Evolutionary conservation across 176 grass and related monocot genomes (phyloP).

Genomic region (Puya raimondii): DNA sequence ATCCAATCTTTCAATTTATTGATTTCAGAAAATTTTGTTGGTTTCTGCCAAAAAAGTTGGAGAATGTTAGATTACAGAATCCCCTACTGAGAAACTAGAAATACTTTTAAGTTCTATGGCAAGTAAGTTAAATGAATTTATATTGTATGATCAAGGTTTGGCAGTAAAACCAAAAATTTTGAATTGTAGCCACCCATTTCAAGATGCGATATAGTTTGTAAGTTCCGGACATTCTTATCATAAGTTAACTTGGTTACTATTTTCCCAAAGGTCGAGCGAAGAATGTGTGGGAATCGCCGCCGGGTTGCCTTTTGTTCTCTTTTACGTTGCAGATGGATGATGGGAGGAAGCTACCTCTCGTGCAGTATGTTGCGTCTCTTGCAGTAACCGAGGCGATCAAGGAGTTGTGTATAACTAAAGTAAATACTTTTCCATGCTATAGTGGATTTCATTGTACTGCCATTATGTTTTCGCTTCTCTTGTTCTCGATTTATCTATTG

Average conservation of each 20-base stretch:
- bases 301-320: slow-evolving; percentile 88
- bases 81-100: too few relatives aligned
- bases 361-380: slow-evolving; percentile 93
- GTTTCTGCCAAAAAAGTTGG: background rate
- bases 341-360: slow-evolving; percentile 60
- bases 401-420: slow-evolving; percentile 56
- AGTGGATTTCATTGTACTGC: background rate
- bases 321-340: slow-evolving; percentile 81
- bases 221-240: too few relatives aligned
- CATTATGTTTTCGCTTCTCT: background rate
- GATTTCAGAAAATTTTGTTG: too few relatives aligned
- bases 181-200: too few relatives aligned
- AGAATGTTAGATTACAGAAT: too few relatives aligned
- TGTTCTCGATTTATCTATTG: background rate
- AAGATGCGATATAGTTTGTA: too few relatives aligned
- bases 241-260: background rate
- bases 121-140: too few relatives aligned
- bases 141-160: too few relatives aligned
- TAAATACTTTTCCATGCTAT: slow-evolving; percentile 6
- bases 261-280: slow-evolving; percentile 47
- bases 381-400: slow-evolving; percentile 70
- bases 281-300: slow-evolving; percentile 89
- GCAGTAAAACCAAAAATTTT: too few relatives aligned
- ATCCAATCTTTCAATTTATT: too few relatives aligned
- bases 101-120: too few relatives aligned